Percentiles rank a stretch among this genome's conserved stretches.
These are phyloP conservation scores for Exophiala aquamarina DNA, from an alignment of 2,329 filamentous ascomycete genomes.

Conservation along the genomic window DNA sequence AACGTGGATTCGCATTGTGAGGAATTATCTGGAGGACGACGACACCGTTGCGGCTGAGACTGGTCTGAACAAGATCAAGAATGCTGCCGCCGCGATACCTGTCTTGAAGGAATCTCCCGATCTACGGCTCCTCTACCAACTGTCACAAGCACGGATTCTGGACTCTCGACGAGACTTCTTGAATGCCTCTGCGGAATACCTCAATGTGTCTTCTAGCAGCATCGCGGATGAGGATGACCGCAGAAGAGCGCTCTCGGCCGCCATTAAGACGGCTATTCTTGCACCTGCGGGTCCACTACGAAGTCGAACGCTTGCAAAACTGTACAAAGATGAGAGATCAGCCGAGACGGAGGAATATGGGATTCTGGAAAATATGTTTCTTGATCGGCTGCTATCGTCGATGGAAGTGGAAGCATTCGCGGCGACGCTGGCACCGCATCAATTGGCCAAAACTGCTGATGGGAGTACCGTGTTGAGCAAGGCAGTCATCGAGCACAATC, in stretches of 20 bases:
- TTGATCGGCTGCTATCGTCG: conserved; percentile 78
- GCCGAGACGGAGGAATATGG: conserved; percentile 73
- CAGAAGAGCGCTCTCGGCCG: conserved; percentile 77
- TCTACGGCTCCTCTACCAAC: conserved; percentile 79
- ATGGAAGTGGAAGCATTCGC: conserved; percentile 87
- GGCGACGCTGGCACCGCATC: conserved; percentile 76
- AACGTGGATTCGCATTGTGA: conserved; percentile 91
- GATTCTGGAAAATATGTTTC: conserved; percentile 96
- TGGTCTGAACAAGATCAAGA: conserved; percentile 94
- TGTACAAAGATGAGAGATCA: conserved; percentile 92
- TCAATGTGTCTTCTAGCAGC: conserved; percentile 75
- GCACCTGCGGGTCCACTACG: conserved; percentile 86
- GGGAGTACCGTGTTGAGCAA: conserved; percentile 90
- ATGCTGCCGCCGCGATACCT: conserved; percentile 69
- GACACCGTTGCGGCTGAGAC: conserved; percentile 81
- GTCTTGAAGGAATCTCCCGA: conserved; percentile 64
- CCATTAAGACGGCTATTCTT: conserved; percentile 88
- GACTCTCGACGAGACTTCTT: conserved; percentile 90
- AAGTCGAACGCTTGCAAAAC: conserved; percentile 72
- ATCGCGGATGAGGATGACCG: conserved; percentile 85
- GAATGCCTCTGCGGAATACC: conserved; percentile 83
- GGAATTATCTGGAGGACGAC: conserved; percentile 91
- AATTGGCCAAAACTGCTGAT: conserved; percentile 85
- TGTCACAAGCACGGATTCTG: conserved; percentile 88
- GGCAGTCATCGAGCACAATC: conserved; percentile 93